phyloP scores from a whole-genome alignment of 352 stramenopile species.

The Globisporangium cylindrosporum region DNA sequence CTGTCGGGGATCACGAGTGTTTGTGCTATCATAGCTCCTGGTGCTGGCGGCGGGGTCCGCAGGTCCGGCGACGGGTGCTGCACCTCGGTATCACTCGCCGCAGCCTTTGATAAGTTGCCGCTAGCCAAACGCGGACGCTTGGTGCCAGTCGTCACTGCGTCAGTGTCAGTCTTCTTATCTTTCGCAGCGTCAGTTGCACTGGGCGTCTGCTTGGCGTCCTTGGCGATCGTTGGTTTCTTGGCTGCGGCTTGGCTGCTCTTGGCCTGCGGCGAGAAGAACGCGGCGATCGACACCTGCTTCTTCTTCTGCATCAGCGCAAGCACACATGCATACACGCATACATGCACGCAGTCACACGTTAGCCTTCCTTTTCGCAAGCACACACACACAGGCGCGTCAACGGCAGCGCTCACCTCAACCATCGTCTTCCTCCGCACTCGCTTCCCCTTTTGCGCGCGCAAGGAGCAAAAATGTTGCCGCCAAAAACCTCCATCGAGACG shows the following conservation, averaged over 20 bases:
- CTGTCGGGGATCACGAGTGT: background rate
- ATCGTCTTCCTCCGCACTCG: background rate
- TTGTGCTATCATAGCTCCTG: background rate
- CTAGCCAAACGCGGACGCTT: slow-evolving; percentile 7
- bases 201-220: background rate
- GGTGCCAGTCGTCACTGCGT: slow-evolving; percentile 3
- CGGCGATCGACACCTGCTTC: slow-evolving; percentile 74
- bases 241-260: slow-evolving; percentile 19
- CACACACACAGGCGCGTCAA: background rate
- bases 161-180: slow-evolving; percentile 17
- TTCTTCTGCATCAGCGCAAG: slow-evolving; percentile 32
- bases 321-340: background rate
- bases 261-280: slow-evolving; percentile 74
- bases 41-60: background rate
- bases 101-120: background rate
- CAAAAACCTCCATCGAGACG: background rate
- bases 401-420: background rate
- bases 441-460: background rate
- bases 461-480: slow-evolving; percentile 1
- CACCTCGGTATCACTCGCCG: background rate
- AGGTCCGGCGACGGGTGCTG: slow-evolving; percentile 1
- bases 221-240: background rate
- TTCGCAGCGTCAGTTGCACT: slow-evolving; percentile 1
- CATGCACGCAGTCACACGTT: background rate
- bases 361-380: background rate